Evolutionary conservation across 495 filamentous ascomycete genomes (phyloP).

Genomic region (Letharia lupina): DNA sequence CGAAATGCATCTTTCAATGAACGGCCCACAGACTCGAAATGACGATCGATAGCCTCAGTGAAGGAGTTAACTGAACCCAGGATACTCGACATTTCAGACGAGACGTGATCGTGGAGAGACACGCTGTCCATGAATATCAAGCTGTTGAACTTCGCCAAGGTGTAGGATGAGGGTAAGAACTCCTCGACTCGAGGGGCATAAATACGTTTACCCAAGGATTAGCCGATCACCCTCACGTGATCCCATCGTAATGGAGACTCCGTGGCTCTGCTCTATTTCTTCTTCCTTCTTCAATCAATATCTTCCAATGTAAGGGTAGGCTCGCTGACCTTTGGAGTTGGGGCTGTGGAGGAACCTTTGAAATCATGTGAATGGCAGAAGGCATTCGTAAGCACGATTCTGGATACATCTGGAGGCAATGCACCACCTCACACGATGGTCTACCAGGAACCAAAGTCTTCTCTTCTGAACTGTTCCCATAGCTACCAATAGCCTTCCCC

Average conservation of each 20-base stretch:
- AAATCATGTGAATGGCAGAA: background rate
- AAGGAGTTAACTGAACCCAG: conserved; percentile 62
- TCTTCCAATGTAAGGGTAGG: background rate
- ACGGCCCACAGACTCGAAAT: conserved; percentile 61
- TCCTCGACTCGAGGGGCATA: too few species aligned
- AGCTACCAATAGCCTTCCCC: background rate
- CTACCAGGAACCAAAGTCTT: background rate
- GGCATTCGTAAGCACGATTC: background rate
- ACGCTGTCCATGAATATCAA: conserved; percentile 2
- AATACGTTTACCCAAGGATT: background rate
- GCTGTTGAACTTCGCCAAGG: background rate
- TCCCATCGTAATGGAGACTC: too few species aligned
- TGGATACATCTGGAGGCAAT: background rate
- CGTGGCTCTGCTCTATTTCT: background rate
- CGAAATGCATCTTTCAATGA: conserved; percentile 54
- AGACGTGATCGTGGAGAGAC: conserved; percentile 12
- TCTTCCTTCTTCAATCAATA: background rate
- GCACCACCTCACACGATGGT: background rate
- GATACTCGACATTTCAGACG: conserved; percentile 58
- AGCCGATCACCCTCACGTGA: background rate
- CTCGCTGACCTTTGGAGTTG: background rate
- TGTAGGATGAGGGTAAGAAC: too few species aligned
- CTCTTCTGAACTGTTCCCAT: background rate
- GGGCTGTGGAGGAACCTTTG: background rate
- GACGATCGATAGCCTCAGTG: conserved; percentile 67